These are phyloP conservation scores for Arxiozyma heterogenica DNA, from an alignment of 1,139 yeast species.

Conservation along the genomic window DNA sequence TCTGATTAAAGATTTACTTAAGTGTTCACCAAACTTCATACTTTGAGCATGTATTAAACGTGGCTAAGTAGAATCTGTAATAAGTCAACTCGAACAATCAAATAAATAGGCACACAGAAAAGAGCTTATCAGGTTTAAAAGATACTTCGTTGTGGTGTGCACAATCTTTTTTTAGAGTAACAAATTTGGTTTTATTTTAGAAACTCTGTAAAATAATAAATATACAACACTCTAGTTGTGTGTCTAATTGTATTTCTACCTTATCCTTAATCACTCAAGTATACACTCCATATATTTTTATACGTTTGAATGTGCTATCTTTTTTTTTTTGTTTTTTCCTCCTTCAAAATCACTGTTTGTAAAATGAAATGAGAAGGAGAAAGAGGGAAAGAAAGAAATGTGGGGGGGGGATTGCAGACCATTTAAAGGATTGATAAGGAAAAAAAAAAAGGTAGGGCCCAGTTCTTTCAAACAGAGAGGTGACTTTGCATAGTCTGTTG, in stretches of 20 bases:
- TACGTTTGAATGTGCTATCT: not conserved
- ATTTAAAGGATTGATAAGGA: not conserved
- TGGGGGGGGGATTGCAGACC: not conserved
- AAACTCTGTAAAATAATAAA: not conserved
- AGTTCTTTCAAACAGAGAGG: too few relatives aligned
- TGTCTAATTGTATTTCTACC: not conserved
- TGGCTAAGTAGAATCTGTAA: not conserved
- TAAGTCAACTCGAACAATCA: not conserved
- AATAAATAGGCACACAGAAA: too few relatives aligned
- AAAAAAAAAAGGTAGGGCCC: not conserved
- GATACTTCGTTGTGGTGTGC: not conserved
- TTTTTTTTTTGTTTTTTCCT: not conserved
- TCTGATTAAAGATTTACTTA: constrained; percentile 62
- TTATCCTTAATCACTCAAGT: not conserved
- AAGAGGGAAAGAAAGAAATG: too few relatives aligned
- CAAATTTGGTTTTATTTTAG: too few relatives aligned
- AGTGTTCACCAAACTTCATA: constrained; percentile 62
- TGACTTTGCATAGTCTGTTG: too few relatives aligned
- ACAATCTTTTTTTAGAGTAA: too few relatives aligned
- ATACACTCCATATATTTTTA: not conserved
- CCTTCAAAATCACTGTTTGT: not conserved
- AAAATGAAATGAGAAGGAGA: not conserved
- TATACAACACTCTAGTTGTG: too few relatives aligned
- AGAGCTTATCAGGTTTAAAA: not conserved
- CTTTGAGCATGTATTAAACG: too few relatives aligned